Percentiles rank a stretch among this genome's conserved stretches.
Conservation (phyloP, 2,329 filamentous ascomycete species). For the Penicillium griseofulvum region DNA sequence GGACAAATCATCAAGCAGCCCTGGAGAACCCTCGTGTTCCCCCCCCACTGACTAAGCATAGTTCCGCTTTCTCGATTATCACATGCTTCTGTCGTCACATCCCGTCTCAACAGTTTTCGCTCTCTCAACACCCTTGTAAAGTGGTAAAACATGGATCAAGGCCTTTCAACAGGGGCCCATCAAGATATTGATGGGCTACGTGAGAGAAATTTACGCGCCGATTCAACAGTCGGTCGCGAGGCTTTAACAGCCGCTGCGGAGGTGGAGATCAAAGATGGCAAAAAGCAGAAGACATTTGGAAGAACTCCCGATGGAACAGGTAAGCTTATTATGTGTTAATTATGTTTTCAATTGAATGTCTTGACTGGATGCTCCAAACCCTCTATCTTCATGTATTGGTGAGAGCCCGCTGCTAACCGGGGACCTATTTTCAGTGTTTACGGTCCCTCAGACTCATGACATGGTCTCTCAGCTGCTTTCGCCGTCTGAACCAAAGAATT, state of each 20-base stretch:
- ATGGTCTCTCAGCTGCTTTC: slow-evolving; percentile 98
- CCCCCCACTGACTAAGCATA: slow-evolving; percentile 12
- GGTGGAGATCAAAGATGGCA: slow-evolving; percentile 48
- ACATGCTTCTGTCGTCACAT: slow-evolving; percentile 27
- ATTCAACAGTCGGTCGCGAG: slow-evolving; percentile 49
- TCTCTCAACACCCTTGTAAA: slow-evolving; percentile 17
- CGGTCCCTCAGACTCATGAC: slow-evolving; percentile 93
- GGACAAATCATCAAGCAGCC: not conserved
- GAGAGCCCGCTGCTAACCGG: slow-evolving; percentile 20
- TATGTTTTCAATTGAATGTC: not conserved
- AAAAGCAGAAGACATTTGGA: slow-evolving; percentile 77
- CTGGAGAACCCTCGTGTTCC: not conserved
- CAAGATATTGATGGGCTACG: slow-evolving; percentile 45
- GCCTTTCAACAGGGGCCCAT: slow-evolving; percentile 38
- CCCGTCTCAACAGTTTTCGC: slow-evolving; percentile 19
- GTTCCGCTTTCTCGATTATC: slow-evolving; percentile 17
- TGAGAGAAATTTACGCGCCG: slow-evolving; percentile 44
- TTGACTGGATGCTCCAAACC: not conserved
- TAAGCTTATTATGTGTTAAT: slow-evolving; percentile 50
- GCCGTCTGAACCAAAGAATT: slow-evolving; percentile 90
- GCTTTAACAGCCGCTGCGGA: slow-evolving; percentile 37
- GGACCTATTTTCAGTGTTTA: slow-evolving; percentile 67
- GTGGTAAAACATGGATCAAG: slow-evolving; percentile 36
- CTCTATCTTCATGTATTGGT: slow-evolving; percentile 2
- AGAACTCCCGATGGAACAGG: slow-evolving; percentile 86